phyloP scores from a whole-genome alignment of 148 eudicot genomes.

The Nepenthes gracilis region DNA sequence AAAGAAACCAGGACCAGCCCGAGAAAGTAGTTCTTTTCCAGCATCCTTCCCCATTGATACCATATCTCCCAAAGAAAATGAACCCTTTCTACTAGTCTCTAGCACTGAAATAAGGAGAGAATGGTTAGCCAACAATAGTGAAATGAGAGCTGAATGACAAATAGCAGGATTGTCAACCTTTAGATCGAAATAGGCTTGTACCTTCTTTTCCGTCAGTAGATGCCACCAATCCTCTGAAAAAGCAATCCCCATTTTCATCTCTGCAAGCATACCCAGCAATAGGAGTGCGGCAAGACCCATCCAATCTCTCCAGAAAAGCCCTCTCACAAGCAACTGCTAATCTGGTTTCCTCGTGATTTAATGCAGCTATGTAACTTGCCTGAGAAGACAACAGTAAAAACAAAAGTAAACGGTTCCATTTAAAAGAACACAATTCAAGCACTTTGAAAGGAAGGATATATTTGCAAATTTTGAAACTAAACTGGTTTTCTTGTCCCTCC shows the following conservation, averaged over 20 bases:
- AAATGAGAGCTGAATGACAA: slow-evolving; percentile 12
- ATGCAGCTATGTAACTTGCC: slow-evolving; percentile 60
- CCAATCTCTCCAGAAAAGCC: slow-evolving; percentile 67
- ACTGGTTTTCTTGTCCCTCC: too few relatives aligned
- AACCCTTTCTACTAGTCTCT: slow-evolving; percentile 72
- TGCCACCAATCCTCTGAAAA: slow-evolving; percentile 80
- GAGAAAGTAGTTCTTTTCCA: slow-evolving; percentile 74
- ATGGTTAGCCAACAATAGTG: not conserved
- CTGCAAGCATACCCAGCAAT: slow-evolving; percentile 83
- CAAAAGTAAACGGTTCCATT: not conserved
- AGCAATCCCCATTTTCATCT: slow-evolving; percentile 65
- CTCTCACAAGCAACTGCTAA: slow-evolving; percentile 87
- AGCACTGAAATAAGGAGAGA: slow-evolving; percentile 14
- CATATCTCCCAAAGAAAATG: slow-evolving; percentile 69
- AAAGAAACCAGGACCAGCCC: slow-evolving; percentile 83
- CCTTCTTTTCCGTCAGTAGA: slow-evolving; percentile 88
- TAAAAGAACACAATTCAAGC: not conserved
- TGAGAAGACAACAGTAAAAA: slow-evolving; percentile 9
- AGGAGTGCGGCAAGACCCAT: slow-evolving; percentile 93
- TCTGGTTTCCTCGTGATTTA: slow-evolving; percentile 94
- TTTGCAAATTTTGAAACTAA: too few relatives aligned
- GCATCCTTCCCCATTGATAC: slow-evolving; percentile 82
- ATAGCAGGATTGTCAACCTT: not conserved
- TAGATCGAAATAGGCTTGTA: slow-evolving; percentile 2
- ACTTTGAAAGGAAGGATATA: not conserved